phyloP scores from a whole-genome alignment of 108 stramenopile genomes.

The Nannochloropsis oceanica region DNA sequence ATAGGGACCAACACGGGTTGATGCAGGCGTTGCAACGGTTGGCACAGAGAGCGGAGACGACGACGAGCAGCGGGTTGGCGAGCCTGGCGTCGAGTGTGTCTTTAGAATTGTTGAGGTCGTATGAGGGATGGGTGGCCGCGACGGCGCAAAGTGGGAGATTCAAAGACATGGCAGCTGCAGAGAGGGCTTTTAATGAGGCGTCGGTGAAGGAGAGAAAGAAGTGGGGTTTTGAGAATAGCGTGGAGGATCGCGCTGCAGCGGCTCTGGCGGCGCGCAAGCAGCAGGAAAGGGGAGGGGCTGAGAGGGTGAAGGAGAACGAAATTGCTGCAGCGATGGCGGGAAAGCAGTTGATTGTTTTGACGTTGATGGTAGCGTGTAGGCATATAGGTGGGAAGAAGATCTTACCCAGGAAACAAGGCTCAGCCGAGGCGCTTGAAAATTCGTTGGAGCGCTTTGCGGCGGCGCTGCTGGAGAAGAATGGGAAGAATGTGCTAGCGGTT shows the following conservation, averaged over 20 bases:
- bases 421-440: neutral
- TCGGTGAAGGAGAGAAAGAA: neutral
- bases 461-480: neutral
- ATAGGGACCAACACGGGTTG: neutral
- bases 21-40: neutral
- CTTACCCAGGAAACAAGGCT: neutral
- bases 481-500: neutral
- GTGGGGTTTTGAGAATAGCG: neutral
- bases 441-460: neutral
- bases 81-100: neutral
- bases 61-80: neutral
- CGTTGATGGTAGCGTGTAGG: neutral
- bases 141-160: neutral
- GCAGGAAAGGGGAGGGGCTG: neutral
- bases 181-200: neutral
- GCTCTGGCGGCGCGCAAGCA: neutral
- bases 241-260: neutral
- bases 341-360: neutral
- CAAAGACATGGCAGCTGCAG: neutral
- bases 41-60: neutral
- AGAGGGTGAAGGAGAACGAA: neutral
- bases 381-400: neutral
- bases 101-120: neutral
- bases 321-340: neutral
- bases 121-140: neutral